Evolutionary conservation across 1,284 basidiomycete species (phyloP).

Genomic region (Ceratobasidium theobromae): DNA sequence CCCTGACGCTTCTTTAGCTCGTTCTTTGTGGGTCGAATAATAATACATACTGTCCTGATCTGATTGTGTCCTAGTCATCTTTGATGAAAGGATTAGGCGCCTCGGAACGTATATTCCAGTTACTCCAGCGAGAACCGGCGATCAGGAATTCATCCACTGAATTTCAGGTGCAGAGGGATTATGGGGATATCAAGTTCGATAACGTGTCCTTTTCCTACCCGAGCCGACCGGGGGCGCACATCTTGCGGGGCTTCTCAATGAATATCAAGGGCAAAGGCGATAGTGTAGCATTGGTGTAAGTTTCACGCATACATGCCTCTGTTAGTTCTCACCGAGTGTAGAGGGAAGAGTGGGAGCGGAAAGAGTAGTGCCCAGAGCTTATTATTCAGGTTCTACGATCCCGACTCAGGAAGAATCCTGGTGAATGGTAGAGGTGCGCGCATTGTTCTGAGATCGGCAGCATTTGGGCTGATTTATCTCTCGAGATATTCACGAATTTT

Average conservation of each 20-base stretch:
- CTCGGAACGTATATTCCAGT: conserved; percentile 88
- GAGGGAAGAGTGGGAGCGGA: conserved; percentile 86
- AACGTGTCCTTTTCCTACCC: conserved; percentile 86
- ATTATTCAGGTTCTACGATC: conserved; percentile 92
- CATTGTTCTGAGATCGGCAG: too few species aligned
- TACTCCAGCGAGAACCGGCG: conserved; percentile 77
- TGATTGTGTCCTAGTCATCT: conserved; percentile 56
- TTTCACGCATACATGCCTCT: conserved; percentile 36
- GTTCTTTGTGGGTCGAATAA: conserved; percentile 55
- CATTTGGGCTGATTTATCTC: too few species aligned
- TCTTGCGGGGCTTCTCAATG: conserved; percentile 78
- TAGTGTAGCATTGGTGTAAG: conserved; percentile 89
- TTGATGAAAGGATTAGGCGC: conserved; percentile 93
- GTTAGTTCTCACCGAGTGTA: conserved; percentile 41
- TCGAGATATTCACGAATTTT: conserved; percentile 80
- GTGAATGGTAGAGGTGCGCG: conserved; percentile 79
- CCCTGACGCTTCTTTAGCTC: conserved; percentile 44
- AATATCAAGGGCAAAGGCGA: conserved; percentile 73
- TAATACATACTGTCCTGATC: background rate
- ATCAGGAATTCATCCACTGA: conserved; percentile 54
- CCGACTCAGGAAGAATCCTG: conserved; percentile 74
- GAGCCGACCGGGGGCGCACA: conserved; percentile 71
- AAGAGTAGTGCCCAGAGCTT: conserved; percentile 92
- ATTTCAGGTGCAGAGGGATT: conserved; percentile 44
- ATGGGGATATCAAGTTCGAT: conserved; percentile 75